Conservation (phyloP, 2,329 filamentous ascomycete genomes). For the Fusarium sp. region DNA sequence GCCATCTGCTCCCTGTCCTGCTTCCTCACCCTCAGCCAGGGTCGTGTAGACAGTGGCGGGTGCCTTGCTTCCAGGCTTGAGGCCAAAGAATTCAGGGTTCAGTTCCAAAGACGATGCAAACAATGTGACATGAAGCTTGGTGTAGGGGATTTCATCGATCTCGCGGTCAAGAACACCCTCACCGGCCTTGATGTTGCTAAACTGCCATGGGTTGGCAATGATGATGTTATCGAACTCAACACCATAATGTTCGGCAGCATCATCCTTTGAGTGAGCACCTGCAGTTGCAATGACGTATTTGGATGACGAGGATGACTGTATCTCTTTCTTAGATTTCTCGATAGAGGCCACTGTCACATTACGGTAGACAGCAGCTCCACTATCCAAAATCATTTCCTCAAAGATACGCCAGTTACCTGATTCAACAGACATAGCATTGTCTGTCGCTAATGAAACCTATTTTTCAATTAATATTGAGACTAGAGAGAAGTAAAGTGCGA, state of each 20-base stretch:
- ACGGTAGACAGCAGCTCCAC: constrained; percentile 69
- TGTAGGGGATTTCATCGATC: constrained; percentile 87
- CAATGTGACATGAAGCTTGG: constrained; percentile 87
- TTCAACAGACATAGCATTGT: constrained; percentile 80
- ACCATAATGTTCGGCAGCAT: constrained; percentile 54
- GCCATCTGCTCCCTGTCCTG: constrained; percentile 62
- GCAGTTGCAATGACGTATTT: constrained; percentile 61
- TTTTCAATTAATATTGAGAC: constrained; percentile 5
- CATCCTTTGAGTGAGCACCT: constrained; percentile 34
- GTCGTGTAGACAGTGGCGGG: constrained; percentile 88
- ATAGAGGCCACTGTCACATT: constrained; percentile 77
- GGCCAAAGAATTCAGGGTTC: constrained; percentile 77
- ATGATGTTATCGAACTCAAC: constrained; percentile 81
- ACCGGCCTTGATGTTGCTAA: constrained; percentile 73
- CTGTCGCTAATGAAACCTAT: constrained; percentile 86
- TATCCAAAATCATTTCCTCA: constrained; percentile 76
- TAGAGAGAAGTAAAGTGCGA: background rate
- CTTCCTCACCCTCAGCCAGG: constrained; percentile 69
- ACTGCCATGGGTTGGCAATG: constrained; percentile 86
- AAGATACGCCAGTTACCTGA: constrained; percentile 98
- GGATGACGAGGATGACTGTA: constrained; percentile 50
- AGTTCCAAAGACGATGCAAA: constrained; percentile 82
- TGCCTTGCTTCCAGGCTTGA: constrained; percentile 65
- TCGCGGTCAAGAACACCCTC: constrained; percentile 73
- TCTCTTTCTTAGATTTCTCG: constrained; percentile 58